These are phyloP conservation scores for Gnomoniopsis smithogilvyi DNA, from an alignment of 2,329 filamentous ascomycete species.

Conservation along the genomic window DNA sequence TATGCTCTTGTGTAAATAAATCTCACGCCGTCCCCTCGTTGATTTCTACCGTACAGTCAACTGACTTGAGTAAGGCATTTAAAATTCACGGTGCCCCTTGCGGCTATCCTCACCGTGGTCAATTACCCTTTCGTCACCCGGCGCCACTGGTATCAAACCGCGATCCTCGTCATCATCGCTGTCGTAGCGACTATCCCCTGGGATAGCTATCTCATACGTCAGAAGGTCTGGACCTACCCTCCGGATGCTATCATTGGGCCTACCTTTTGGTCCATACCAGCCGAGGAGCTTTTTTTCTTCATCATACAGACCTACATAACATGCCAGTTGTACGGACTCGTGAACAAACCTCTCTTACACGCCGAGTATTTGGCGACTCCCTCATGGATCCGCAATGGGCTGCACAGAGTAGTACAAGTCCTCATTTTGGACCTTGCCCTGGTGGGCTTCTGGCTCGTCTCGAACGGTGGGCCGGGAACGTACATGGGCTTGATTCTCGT, in stretches of 20 bases:
- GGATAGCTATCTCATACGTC: slow-evolving; percentile 72
- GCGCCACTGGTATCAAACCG: slow-evolving; percentile 60
- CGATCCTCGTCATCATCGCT: slow-evolving; percentile 59
- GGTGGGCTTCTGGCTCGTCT: slow-evolving; percentile 42
- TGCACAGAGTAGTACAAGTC: slow-evolving; percentile 37
- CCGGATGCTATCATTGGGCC: slow-evolving; percentile 60
- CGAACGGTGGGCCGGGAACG: slow-evolving; percentile 47
- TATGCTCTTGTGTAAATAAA: slow-evolving; percentile 22
- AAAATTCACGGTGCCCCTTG: slow-evolving; percentile 65
- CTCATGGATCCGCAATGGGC: neutral
- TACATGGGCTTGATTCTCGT: slow-evolving; percentile 68
- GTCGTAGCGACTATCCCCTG: slow-evolving; percentile 69
- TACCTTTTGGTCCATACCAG: slow-evolving; percentile 61
- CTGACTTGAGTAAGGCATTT: slow-evolving; percentile 47
- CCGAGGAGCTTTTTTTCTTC: slow-evolving; percentile 76
- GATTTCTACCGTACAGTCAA: neutral
- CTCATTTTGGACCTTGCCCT: slow-evolving; percentile 41
- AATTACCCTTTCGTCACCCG: slow-evolving; percentile 60
- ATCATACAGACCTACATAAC: slow-evolving; percentile 74
- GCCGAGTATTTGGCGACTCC: slow-evolving; percentile 33
- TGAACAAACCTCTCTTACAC: slow-evolving; percentile 61
- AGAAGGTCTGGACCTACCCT: slow-evolving; percentile 69
- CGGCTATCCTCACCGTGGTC: slow-evolving; percentile 54
- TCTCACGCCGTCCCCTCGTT: neutral
- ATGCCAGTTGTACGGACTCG: slow-evolving; percentile 62